A percentile compares a stretch with the other conserved stretches of the same genome.
Conservation (phyloP, 768 basidiomycete species). For the Myochromella boudieri region DNA sequence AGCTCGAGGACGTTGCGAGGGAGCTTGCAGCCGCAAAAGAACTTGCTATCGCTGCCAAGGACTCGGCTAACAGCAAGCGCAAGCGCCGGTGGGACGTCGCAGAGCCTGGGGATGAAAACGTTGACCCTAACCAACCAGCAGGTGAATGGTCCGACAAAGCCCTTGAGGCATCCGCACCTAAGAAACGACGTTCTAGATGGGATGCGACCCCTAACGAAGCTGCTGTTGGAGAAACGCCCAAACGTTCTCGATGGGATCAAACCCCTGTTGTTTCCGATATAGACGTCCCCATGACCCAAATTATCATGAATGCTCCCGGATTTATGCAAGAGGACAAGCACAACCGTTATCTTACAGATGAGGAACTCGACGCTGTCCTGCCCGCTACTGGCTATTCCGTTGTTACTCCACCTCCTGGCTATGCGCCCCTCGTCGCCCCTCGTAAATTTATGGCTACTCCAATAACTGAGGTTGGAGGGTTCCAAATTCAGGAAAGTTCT, state of each 20-base stretch:
- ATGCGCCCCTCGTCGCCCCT: constrained; percentile 73
- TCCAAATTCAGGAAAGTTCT: constrained; percentile 95
- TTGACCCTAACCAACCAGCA: constrained; percentile 57
- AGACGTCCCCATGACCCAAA: constrained; percentile 72
- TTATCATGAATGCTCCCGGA: constrained; percentile 87
- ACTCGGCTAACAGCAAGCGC: constrained; percentile 55
- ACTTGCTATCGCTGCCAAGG: constrained; percentile 33
- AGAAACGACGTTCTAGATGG: constrained; percentile 95
- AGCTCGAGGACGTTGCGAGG: constrained; percentile 70
- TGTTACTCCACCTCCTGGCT: constrained; percentile 92
- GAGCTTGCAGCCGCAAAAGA: constrained; percentile 62
- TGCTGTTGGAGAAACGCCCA: constrained; percentile 63
- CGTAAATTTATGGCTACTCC: constrained; percentile 61
- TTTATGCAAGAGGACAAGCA: constrained; percentile 94
- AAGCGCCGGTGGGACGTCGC: constrained; percentile 82
- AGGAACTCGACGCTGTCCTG: constrained; percentile 90
- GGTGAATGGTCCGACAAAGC: constrained; percentile 80
- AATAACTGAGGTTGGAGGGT: constrained; percentile 69
- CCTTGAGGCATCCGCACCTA: constrained; percentile 71
- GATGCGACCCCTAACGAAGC: constrained; percentile 87
- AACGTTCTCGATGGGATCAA: constrained; percentile 97
- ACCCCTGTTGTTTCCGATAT: constrained; percentile 63
- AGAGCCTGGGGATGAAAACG: constrained; percentile 63
- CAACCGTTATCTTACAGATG: constrained; percentile 93
- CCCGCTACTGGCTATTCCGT: constrained; percentile 87